phyloP scores from a whole-genome alignment of 129 eudicot genomes.

The Lonicera japonica region DNA sequence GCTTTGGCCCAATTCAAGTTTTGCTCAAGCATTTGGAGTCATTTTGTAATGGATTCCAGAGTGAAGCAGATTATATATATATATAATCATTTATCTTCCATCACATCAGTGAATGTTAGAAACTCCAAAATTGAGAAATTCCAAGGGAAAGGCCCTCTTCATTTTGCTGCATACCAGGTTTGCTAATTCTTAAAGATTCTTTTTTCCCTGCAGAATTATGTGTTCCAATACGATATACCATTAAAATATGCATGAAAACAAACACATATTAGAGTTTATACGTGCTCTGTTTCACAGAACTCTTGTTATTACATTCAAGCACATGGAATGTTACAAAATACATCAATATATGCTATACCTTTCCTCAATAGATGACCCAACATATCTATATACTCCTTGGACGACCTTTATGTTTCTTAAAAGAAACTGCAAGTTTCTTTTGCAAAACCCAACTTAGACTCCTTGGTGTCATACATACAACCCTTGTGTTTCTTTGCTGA shows the following conservation, averaged over 20 bases:
- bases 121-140: neutral
- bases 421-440: slow-evolving; percentile 59
- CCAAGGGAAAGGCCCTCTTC: neutral
- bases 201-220: neutral
- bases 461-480: slow-evolving; percentile 65
- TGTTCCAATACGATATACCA: slow-evolving; percentile 1
- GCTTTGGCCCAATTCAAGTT: slow-evolving; percentile 1
- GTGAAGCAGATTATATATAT: neutral
- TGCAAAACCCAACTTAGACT: slow-evolving; percentile 68
- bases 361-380: neutral
- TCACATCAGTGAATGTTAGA: neutral
- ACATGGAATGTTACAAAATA: slow-evolving; percentile 4
- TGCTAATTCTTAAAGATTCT: slow-evolving; percentile 1
- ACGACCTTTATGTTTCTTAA: slow-evolving; percentile 6
- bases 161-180: neutral
- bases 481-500: slow-evolving; percentile 84
- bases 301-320: slow-evolving; percentile 7
- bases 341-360: slow-evolving; percentile 7
- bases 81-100: neutral
- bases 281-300: neutral
- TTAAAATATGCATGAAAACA: neutral
- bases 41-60: neutral
- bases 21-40: neutral
- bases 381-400: slow-evolving; percentile 11
- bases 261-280: neutral